Percentiles rank a stretch among this genome's conserved stretches.
Evolutionary conservation across 768 basidiomycete genomes (phyloP).

Genomic region (Udeniomyces megalosporus): DNA sequence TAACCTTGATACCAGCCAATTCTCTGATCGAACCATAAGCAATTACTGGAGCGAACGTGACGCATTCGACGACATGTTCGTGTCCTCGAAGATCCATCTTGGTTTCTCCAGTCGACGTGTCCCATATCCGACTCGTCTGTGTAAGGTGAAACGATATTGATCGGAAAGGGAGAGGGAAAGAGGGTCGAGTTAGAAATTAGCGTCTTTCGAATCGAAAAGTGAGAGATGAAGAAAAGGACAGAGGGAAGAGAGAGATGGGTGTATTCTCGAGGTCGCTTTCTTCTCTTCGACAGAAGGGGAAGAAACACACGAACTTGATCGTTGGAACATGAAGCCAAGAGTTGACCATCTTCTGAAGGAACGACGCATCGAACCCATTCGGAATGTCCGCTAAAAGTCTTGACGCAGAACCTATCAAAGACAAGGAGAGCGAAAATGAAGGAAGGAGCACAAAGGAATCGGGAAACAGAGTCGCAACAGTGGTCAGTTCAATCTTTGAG

Average conservation of each 20-base stretch:
- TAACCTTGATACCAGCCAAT: conserved; percentile 52
- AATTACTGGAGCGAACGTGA: conserved; percentile 60
- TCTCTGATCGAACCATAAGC: conserved; percentile 63
- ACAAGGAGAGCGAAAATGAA: background rate
- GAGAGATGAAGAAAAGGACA: background rate
- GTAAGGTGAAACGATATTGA: too few relatives aligned
- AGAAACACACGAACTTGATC: conserved; percentile 49
- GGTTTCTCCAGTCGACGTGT: conserved; percentile 52
- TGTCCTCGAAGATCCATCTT: conserved; percentile 76
- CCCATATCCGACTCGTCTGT: conserved; percentile 68
- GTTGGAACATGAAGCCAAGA: conserved; percentile 65
- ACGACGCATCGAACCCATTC: conserved; percentile 63
- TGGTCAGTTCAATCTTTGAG: too few relatives aligned
- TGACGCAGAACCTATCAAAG: conserved; percentile 52
- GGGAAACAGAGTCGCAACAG: too few relatives aligned
- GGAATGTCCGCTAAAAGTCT: conserved; percentile 57
- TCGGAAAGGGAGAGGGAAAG: background rate
- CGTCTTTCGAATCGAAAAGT: background rate
- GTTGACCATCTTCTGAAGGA: conserved; percentile 45
- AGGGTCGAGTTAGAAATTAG: background rate
- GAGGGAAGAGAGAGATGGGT: too few relatives aligned
- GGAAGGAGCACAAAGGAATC: background rate
- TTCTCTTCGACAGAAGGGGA: too few relatives aligned
- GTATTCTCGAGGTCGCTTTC: too few relatives aligned
- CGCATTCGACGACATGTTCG: conserved; percentile 68